These are phyloP conservation scores for Verticillium nonalfalfae DNA, from an alignment of 2,329 filamentous ascomycete genomes.

Conservation along the genomic window DNA sequence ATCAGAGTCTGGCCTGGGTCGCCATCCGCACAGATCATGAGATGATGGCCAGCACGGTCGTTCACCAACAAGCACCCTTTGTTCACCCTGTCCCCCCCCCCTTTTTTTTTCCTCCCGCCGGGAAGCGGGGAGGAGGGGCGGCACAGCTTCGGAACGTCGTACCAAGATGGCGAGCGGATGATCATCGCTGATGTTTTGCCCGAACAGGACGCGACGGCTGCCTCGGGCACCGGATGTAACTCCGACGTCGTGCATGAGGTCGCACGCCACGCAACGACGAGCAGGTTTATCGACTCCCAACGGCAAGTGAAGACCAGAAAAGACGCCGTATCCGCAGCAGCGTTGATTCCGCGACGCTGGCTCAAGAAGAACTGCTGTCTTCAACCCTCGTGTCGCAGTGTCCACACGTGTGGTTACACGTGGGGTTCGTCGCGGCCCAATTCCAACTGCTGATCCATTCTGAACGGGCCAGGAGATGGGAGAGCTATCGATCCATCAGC, in stretches of 20 bases:
- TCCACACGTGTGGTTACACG: background rate
- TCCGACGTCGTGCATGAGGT: background rate
- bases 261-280: background rate
- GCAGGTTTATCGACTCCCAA: background rate
- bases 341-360: background rate
- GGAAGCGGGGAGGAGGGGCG: background rate
- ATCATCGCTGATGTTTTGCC: background rate
- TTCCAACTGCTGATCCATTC: background rate
- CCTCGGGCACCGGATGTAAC: background rate
- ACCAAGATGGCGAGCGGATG: background rate
- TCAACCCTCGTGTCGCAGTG: background rate
- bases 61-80: background rate
- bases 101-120: background rate
- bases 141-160: background rate
- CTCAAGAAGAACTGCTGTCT: background rate
- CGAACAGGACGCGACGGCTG: background rate
- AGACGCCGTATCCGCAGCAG: background rate
- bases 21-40: background rate
- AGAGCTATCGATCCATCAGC: background rate
- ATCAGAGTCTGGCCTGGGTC: background rate
- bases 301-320: background rate
- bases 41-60: background rate
- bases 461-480: background rate
- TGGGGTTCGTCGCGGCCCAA: background rate
- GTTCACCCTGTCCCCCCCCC: background rate